Evolutionary conservation across 345 rosid species (phyloP).

Genomic region (Syzygium aromaticum): DNA sequence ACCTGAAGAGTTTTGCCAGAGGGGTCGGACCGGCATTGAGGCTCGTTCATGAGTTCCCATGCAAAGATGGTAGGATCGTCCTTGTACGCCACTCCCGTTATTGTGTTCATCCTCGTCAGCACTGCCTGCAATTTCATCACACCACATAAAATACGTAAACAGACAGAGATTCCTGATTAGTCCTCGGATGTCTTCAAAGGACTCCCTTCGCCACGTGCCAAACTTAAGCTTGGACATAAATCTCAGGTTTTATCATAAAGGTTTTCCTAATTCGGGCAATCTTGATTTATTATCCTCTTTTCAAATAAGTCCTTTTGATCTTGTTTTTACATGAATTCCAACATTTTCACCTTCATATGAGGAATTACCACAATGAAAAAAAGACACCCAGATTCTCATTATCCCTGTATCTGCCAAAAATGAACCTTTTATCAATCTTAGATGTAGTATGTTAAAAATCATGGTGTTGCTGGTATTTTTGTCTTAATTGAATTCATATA

Average conservation of each 20-base stretch:
- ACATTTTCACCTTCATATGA: not conserved
- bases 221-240: not conserved
- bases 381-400: not conserved
- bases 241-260: not conserved
- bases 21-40: constrained; percentile 38
- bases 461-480: not conserved
- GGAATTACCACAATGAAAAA: not conserved
- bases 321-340: not conserved
- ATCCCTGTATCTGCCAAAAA: not conserved
- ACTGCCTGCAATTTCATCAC: constrained; percentile 33
- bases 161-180: not conserved
- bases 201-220: not conserved
- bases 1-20: constrained; percentile 58
- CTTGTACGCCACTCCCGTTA: constrained; percentile 56
- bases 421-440: not conserved
- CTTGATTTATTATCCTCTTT: constrained; percentile 14
- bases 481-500: not conserved
- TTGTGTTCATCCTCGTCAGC: constrained; percentile 53
- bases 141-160: not conserved
- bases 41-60: constrained; percentile 94
- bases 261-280: not conserved
- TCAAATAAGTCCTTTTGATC: constrained; percentile 9
- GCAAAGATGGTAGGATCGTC: constrained; percentile 79
- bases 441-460: not conserved
- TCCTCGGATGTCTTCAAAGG: not conserved